phyloP scores from a whole-genome alignment of 208 protist species.

The Crithidia expoeki region DNA sequence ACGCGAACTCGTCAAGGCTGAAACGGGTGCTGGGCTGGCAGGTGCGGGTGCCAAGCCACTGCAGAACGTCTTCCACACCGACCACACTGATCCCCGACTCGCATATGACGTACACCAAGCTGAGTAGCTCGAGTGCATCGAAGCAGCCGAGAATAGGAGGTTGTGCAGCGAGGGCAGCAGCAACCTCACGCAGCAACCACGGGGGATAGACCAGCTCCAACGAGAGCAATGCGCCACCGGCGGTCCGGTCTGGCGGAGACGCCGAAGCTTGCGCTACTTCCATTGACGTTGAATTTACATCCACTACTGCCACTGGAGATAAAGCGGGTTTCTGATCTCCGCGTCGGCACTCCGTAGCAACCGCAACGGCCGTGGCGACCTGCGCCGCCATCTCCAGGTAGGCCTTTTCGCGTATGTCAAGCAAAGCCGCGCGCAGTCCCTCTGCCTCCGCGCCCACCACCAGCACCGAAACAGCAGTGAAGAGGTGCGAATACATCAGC shows the following conservation, averaged over 20 bases:
- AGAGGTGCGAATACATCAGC: constrained; percentile 52
- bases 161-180: constrained; percentile 8
- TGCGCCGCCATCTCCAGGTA: constrained; percentile 19
- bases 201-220: constrained; percentile 15
- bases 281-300: background rate
- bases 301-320: background rate
- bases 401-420: constrained; percentile 15
- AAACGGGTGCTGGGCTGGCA: constrained; percentile 26
- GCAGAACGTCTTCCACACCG: constrained; percentile 35
- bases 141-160: constrained; percentile 27
- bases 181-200: constrained; percentile 17
- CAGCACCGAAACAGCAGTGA: constrained; percentile 31
- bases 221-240: background rate
- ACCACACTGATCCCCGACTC: constrained; percentile 45
- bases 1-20: constrained; percentile 44
- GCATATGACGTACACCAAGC: constrained; percentile 41
- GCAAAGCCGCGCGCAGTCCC: constrained; percentile 25
- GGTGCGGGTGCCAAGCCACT: constrained; percentile 33
- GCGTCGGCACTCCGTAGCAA: background rate
- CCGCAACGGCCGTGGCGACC: constrained; percentile 13
- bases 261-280: background rate
- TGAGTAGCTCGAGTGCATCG: constrained; percentile 40
- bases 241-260: background rate
- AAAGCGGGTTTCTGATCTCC: background rate
- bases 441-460: constrained; percentile 33